Percentiles rank a stretch among this genome's conserved stretches.
phyloP scores from a whole-genome alignment of 345 rosid genomes.

The Bruguiera parviflora region DNA sequence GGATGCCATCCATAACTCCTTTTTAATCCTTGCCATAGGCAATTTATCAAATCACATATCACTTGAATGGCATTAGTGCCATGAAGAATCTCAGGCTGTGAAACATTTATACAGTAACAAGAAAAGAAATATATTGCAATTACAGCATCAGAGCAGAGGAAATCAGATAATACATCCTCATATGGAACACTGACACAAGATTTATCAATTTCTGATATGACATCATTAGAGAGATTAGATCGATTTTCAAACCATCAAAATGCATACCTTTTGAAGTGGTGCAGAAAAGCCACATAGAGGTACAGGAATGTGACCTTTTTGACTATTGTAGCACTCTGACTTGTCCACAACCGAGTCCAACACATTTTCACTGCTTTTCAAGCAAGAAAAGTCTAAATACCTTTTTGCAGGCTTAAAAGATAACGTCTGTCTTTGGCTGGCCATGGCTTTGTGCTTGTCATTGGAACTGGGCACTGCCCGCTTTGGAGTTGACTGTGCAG shows the following conservation, averaged over 20 bases:
- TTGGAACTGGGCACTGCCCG: slow-evolving; percentile 34
- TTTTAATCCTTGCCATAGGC: no score
- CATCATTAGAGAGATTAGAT: neutral
- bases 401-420: slow-evolving; percentile 41
- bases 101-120: neutral
- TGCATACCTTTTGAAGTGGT: slow-evolving; percentile 20
- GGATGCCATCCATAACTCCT: no score
- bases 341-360: neutral
- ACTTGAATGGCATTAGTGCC: no score
- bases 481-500: slow-evolving; percentile 45
- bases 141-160: neutral
- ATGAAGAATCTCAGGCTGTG: no score
- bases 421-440: slow-evolving; percentile 16
- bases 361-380: slow-evolving; percentile 3
- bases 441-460: slow-evolving; percentile 10
- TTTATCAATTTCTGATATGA: neutral
- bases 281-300: slow-evolving; percentile 13
- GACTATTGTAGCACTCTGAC: slow-evolving; percentile 10
- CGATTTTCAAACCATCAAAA: neutral
- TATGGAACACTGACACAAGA: neutral
- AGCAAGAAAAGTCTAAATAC: slow-evolving; percentile 35
- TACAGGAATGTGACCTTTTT: slow-evolving; percentile 10
- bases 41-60: no score
- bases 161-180: neutral
- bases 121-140: neutral